These are phyloP conservation scores for Xylaria sp. DNA, from an alignment of 2,329 filamentous ascomycete species.

Conservation along the genomic window DNA sequence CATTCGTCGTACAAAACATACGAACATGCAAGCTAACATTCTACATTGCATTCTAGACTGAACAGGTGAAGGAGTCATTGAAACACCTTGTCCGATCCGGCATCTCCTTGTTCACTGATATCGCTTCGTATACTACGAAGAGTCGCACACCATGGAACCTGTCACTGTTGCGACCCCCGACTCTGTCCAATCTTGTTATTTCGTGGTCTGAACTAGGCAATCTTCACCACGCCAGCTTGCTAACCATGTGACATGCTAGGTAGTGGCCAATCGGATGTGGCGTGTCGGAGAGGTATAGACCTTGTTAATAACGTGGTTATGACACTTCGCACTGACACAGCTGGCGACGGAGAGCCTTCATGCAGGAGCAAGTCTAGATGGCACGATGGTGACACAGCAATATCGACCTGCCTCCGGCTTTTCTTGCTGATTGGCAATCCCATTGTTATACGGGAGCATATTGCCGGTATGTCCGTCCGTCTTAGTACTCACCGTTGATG, in stretches of 20 bases:
- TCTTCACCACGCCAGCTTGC: slow-evolving; percentile 24
- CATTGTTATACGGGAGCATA: background rate
- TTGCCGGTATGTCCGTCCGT: background rate
- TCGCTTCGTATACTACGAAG: slow-evolving; percentile 10
- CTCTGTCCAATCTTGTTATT: slow-evolving; percentile 11
- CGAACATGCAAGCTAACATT: background rate
- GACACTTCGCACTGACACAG: slow-evolving; percentile 8
- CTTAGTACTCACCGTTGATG: background rate
- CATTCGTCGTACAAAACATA: background rate
- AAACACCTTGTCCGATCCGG: slow-evolving; percentile 8
- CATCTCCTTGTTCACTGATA: background rate
- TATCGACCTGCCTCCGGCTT: background rate
- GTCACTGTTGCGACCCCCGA: background rate
- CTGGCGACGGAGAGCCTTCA: slow-evolving; percentile 15
- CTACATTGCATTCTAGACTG: no score
- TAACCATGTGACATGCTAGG: slow-evolving; percentile 2
- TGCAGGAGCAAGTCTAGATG: slow-evolving; percentile 9
- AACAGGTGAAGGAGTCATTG: no score
- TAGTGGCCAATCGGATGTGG: slow-evolving; percentile 28
- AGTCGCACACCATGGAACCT: slow-evolving; percentile 19
- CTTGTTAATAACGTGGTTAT: slow-evolving; percentile 1
- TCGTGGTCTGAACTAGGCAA: slow-evolving; percentile 31
- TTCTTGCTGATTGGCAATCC: background rate
- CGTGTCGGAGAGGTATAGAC: background rate
- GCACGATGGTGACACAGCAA: slow-evolving; percentile 20